Conservation (phyloP, 1,284 basidiomycete genomes). For the Heterobasidion parviporum region DNA sequence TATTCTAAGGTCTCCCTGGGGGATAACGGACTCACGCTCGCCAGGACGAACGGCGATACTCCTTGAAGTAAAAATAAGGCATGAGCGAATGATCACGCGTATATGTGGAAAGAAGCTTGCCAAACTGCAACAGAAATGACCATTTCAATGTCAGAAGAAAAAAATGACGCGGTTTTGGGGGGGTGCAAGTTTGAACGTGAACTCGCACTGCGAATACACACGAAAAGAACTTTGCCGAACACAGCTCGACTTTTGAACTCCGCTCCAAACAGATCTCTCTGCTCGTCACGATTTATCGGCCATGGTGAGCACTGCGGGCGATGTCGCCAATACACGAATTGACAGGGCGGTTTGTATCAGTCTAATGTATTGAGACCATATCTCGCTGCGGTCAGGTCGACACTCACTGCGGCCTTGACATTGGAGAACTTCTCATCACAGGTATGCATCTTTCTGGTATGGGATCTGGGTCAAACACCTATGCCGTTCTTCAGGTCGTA, state of each 20-base stretch:
- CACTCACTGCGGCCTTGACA: slow-evolving; percentile 94
- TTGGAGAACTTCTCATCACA: slow-evolving; percentile 98
- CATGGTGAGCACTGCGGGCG: slow-evolving; percentile 35
- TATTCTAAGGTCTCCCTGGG: slow-evolving; percentile 70
- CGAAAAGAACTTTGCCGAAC: slow-evolving; percentile 1
- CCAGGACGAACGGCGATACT: slow-evolving; percentile 55
- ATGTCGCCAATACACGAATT: slow-evolving; percentile 5
- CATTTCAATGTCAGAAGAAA: slow-evolving; percentile 29
- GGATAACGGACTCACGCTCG: slow-evolving; percentile 51
- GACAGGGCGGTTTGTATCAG: slow-evolving; percentile 25
- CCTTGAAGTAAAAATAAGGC: slow-evolving; percentile 29
- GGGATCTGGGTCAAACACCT: slow-evolving; percentile 3
- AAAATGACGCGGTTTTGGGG: neutral
- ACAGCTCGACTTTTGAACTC: slow-evolving; percentile 8
- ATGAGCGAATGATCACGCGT: slow-evolving; percentile 3
- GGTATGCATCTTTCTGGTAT: slow-evolving; percentile 31
- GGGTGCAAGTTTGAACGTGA: neutral
- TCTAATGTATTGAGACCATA: slow-evolving; percentile 88
- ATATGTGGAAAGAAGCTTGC: slow-evolving; percentile 26
- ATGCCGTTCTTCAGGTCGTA: slow-evolving; percentile 54
- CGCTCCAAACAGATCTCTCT: slow-evolving; percentile 16
- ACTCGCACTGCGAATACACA: slow-evolving; percentile 1
- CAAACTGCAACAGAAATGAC: slow-evolving; percentile 53
- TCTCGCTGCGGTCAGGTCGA: slow-evolving; percentile 91
- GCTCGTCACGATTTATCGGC: slow-evolving; percentile 12